phyloP scores from a whole-genome alignment of 768 basidiomycete genomes.

The Leccinellum albellum region DNA sequence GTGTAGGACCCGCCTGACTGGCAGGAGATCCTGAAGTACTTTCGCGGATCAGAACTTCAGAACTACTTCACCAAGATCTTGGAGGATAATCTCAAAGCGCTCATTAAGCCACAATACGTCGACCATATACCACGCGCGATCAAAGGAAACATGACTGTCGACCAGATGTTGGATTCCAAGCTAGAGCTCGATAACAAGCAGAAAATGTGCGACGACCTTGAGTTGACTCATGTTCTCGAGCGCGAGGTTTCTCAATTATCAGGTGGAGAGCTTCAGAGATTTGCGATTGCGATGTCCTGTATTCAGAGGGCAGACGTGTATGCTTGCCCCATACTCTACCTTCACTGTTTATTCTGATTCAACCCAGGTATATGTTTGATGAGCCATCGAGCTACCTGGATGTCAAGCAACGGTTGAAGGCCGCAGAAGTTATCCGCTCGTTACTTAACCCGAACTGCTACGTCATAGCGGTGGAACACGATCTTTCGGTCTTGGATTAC shows the following conservation, averaged over 20 bases:
- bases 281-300: conserved; percentile 97
- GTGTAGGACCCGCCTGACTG: conserved; percentile 93
- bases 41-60: conserved; percentile 97
- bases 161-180: conserved; percentile 90
- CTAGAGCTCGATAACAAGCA: conserved; percentile 87
- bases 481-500: conserved; percentile 96
- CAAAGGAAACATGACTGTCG: conserved; percentile 83
- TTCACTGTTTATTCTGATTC: conserved; percentile 1
- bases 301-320: conserved; percentile 95
- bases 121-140: conserved; percentile 97
- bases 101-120: conserved; percentile 99
- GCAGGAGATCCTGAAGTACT: conserved; percentile 98
- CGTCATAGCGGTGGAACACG: conserved; percentile 97
- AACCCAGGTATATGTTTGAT: conserved; percentile 91
- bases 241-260: conserved; percentile 85
- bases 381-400: conserved; percentile 98
- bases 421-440: conserved; percentile 91
- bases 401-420: conserved; percentile 90
- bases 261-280: conserved; percentile 96
- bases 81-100: conserved; percentile 96
- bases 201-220: conserved; percentile 79
- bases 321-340: conserved; percentile 29
- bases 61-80: conserved; percentile 99
- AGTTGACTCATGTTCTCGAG: conserved; percentile 80
- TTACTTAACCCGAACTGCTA: conserved; percentile 82